Conservation (phyloP, 495 filamentous ascomycete species). For the Elaphomyces granulatus region DNA sequence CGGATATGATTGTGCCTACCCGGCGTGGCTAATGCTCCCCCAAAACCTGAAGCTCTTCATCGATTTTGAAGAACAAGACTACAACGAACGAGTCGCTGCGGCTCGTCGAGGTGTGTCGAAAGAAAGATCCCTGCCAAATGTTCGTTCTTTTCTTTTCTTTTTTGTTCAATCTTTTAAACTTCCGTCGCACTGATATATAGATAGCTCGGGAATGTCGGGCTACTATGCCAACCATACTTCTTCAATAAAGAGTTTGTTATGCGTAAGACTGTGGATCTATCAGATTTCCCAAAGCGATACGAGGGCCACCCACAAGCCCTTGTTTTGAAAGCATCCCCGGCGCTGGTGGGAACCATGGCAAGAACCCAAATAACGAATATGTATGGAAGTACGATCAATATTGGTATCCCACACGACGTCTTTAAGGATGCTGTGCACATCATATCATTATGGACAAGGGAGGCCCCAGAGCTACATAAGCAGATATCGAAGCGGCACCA, state of each 20-base stretch:
- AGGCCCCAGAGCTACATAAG: neutral
- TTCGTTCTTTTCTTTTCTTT: neutral
- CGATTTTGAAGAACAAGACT: neutral
- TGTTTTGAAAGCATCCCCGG: neutral
- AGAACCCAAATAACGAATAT: neutral
- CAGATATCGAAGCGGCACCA: neutral
- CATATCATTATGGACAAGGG: neutral
- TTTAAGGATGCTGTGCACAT: neutral
- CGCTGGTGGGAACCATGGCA: neutral
- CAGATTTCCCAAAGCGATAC: neutral
- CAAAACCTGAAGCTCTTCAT: neutral
- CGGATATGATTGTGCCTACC: neutral
- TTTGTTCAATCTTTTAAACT: neutral
- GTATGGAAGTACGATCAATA: neutral
- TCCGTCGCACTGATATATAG: neutral
- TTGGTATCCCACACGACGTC: neutral
- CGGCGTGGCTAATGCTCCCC: neutral
- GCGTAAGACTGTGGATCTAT: neutral
- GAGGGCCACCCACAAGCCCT: neutral
- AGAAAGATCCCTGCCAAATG: neutral
- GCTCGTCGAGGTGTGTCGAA: neutral
- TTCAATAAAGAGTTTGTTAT: neutral
- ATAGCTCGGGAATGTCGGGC: neutral
- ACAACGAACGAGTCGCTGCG: neutral
- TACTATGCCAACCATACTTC: neutral